These are phyloP conservation scores for Schizopora paradoxa DNA, from an alignment of 1,284 basidiomycete species.

Conservation along the genomic window DNA sequence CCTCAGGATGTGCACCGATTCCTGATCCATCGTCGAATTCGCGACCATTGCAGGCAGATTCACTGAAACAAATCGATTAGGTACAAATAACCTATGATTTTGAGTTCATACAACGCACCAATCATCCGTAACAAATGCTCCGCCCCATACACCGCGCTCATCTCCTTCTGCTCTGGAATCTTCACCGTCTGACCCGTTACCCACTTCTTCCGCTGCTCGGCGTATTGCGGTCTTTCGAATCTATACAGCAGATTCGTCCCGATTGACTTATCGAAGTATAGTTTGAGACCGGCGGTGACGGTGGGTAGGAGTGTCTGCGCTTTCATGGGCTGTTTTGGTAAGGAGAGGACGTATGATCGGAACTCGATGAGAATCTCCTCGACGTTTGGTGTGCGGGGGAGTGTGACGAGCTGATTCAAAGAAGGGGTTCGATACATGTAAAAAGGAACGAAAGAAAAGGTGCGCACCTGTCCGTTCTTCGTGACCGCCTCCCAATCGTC, in stretches of 20 bases:
- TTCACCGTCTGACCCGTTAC: conserved; percentile 66
- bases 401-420: conserved; percentile 66
- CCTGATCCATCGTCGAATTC: conserved; percentile 86
- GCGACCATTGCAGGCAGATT: conserved; percentile 79
- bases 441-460: conserved; percentile 1
- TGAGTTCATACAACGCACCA: conserved; percentile 48
- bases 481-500: conserved; percentile 99
- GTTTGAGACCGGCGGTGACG: conserved; percentile 82
- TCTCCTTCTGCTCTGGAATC: conserved; percentile 72
- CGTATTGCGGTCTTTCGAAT: conserved; percentile 91
- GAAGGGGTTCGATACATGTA: background rate
- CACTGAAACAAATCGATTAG: conserved; percentile 49
- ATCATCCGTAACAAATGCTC: conserved; percentile 92
- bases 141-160: conserved; percentile 90
- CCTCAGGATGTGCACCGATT: conserved; percentile 76
- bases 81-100: background rate
- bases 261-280: conserved; percentile 91
- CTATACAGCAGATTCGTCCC: conserved; percentile 91
- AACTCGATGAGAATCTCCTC: conserved; percentile 78
- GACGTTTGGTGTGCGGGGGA: conserved; percentile 83
- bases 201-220: conserved; percentile 73
- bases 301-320: conserved; percentile 66
- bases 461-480: conserved; percentile 80
- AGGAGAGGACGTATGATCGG: conserved; percentile 51
- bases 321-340: conserved; percentile 56